Percentiles rank a stretch among this genome's conserved stretches.
Evolutionary conservation across 345 rosid species (phyloP).

Genomic region (Rhodomyrtus tomentosa): DNA sequence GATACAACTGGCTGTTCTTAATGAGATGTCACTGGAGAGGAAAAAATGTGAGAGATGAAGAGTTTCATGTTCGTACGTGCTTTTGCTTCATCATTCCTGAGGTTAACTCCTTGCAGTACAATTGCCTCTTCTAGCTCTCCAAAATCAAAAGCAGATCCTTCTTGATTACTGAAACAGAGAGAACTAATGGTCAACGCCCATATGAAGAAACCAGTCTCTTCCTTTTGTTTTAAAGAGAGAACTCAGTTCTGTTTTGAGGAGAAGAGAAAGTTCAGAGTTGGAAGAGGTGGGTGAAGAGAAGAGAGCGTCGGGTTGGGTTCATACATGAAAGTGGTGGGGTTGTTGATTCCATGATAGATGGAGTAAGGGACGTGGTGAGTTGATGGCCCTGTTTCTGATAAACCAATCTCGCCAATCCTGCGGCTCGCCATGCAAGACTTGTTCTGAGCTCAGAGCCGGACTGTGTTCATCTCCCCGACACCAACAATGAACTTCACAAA

Average conservation of each 20-base stretch:
- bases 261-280: not conserved
- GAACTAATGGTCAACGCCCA: slow-evolving; percentile 1
- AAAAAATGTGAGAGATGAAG: slow-evolving; percentile 4
- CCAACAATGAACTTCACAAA: not conserved
- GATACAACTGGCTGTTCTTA: not conserved
- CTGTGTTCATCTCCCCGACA: not conserved
- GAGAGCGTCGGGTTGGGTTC: not conserved
- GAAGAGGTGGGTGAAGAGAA: not conserved
- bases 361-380: slow-evolving; percentile 62
- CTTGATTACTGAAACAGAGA: slow-evolving; percentile 43
- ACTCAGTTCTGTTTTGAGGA: not conserved
- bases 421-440: slow-evolving; percentile 62
- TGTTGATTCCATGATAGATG: slow-evolving; percentile 58
- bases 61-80: slow-evolving; percentile 35
- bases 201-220: not conserved
- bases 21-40: slow-evolving; percentile 44
- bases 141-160: slow-evolving; percentile 77
- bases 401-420: slow-evolving; percentile 61
- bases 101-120: slow-evolving; percentile 73
- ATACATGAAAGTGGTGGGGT: slow-evolving; percentile 64
- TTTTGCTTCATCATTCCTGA: slow-evolving; percentile 71
- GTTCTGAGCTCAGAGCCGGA: not conserved
- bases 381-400: slow-evolving; percentile 53
- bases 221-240: not conserved
- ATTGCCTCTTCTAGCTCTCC: slow-evolving; percentile 99